These are phyloP conservation scores for Bathelium albidoporum DNA, from an alignment of 495 filamentous ascomycete genomes.

Conservation along the genomic window DNA sequence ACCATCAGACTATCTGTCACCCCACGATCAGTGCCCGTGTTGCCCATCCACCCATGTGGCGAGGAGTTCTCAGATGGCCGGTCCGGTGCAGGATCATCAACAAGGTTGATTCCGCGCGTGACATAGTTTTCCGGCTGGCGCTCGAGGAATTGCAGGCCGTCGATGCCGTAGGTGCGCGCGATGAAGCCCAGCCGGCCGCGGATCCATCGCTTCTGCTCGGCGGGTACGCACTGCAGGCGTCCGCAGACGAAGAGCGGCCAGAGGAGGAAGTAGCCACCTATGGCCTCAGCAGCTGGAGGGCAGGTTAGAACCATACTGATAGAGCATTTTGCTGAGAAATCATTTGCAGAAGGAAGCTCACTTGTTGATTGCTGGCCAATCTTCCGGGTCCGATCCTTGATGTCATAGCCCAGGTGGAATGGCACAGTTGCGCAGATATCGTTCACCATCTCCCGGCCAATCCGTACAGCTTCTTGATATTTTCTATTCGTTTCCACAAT, in stretches of 20 bases:
- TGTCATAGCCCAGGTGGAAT: constrained; percentile 23
- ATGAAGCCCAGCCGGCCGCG: constrained; percentile 20
- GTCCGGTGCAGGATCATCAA: neutral
- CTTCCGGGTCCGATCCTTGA: constrained; percentile 16
- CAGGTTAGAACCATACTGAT: neutral
- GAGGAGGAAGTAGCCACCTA: constrained; percentile 25
- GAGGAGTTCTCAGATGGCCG: neutral
- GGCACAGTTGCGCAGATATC: constrained; percentile 25
- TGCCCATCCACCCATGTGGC: too few species aligned
- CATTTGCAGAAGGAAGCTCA: constrained; percentile 6
- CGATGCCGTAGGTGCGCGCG: constrained; percentile 21
- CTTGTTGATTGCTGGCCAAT: constrained; percentile 19
- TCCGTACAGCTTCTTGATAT: constrained; percentile 9
- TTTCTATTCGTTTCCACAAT: neutral
- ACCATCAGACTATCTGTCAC: too few species aligned
- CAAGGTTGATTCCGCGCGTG: neutral
- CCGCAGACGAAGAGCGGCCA: constrained; percentile 27
- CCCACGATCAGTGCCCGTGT: too few species aligned
- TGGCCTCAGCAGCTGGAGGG: neutral
- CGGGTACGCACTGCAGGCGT: constrained; percentile 16
- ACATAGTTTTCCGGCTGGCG: neutral
- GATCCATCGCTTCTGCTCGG: constrained; percentile 22
- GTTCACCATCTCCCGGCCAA: constrained; percentile 23
- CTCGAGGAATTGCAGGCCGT: neutral
- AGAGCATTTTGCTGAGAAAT: too few species aligned